A percentile compares a stretch with the other conserved stretches of the same genome.
phyloP scores from a whole-genome alignment of 2,329 filamentous ascomycete species.

The Hymenoscyphus scutula region DNA sequence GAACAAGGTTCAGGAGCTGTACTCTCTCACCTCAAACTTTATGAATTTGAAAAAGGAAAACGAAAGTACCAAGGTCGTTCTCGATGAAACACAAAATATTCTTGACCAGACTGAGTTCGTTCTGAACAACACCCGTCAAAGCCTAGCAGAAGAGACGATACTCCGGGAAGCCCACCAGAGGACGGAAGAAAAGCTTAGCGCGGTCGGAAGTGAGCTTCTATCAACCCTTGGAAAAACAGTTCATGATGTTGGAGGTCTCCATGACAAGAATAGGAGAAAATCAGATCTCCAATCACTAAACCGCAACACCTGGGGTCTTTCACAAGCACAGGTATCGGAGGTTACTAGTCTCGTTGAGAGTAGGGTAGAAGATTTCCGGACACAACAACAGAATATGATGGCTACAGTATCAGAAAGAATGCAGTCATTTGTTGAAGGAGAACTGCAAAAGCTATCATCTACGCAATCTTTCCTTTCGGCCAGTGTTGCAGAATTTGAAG shows the following conservation, averaged over 20 bases:
- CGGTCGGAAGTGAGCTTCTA: slow-evolving; percentile 73
- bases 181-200: slow-evolving; percentile 75
- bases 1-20: slow-evolving; percentile 91
- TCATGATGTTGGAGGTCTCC: slow-evolving; percentile 74
- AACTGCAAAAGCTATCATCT: slow-evolving; percentile 67
- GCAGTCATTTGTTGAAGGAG: slow-evolving; percentile 71
- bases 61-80: slow-evolving; percentile 66
- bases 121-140: slow-evolving; percentile 71
- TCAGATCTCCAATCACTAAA: slow-evolving; percentile 82
- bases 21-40: slow-evolving; percentile 81
- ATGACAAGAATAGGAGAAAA: slow-evolving; percentile 82
- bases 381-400: slow-evolving; percentile 70
- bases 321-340: slow-evolving; percentile 71
- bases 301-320: slow-evolving; percentile 72
- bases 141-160: slow-evolving; percentile 74
- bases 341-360: slow-evolving; percentile 76
- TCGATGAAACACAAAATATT: slow-evolving; percentile 78
- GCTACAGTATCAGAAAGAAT: slow-evolving; percentile 67
- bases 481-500: slow-evolving; percentile 65
- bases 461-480: slow-evolving; percentile 70
- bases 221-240: slow-evolving; percentile 76
- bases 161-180: slow-evolving; percentile 80
- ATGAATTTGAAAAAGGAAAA: slow-evolving; percentile 87
- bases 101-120: slow-evolving; percentile 87
- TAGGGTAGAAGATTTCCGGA: slow-evolving; percentile 69